A percentile compares a stretch with the other conserved stretches of the same genome.
Conservation (phyloP, 257 asterid species). For the Ligustrum vulgare region DNA sequence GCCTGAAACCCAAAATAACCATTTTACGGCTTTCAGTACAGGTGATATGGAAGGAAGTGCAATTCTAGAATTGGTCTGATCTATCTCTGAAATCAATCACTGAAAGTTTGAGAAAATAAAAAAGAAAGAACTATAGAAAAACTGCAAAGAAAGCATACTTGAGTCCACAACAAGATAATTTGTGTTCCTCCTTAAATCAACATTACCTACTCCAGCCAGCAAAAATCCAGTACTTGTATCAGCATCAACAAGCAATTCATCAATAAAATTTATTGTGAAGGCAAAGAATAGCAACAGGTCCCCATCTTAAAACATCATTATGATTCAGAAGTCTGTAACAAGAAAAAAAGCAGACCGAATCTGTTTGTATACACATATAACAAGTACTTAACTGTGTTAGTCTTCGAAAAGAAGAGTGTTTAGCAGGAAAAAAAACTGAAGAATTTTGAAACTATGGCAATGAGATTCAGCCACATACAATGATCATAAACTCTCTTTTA, state of each 20-base stretch:
- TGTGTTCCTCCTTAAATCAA: conserved; percentile 90
- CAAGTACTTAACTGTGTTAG: neutral
- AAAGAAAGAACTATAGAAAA: conserved; percentile 14
- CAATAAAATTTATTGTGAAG: conserved; percentile 4
- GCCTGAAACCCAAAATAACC: neutral
- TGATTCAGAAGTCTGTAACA: neutral
- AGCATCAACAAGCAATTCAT: conserved; percentile 33
- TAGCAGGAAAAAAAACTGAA: neutral
- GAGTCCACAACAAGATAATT: conserved; percentile 92
- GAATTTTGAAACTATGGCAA: neutral
- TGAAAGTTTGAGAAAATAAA: too few species aligned
- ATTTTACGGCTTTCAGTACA: neutral
- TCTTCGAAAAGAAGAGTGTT: neutral
- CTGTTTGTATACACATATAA: neutral
- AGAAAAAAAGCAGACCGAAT: neutral
- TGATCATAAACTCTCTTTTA: neutral
- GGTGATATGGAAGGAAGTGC: neutral
- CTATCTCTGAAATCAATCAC: neutral
- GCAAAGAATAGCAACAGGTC: neutral
- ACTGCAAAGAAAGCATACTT: conserved; percentile 45
- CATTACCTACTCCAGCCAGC: conserved; percentile 98
- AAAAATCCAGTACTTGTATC: conserved; percentile 89
- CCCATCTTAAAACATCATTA: neutral
- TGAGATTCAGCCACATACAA: neutral
- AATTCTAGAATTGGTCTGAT: neutral